Evolutionary conservation across 495 filamentous ascomycete genomes (phyloP).

Genomic region (Penicillium silybi): DNA sequence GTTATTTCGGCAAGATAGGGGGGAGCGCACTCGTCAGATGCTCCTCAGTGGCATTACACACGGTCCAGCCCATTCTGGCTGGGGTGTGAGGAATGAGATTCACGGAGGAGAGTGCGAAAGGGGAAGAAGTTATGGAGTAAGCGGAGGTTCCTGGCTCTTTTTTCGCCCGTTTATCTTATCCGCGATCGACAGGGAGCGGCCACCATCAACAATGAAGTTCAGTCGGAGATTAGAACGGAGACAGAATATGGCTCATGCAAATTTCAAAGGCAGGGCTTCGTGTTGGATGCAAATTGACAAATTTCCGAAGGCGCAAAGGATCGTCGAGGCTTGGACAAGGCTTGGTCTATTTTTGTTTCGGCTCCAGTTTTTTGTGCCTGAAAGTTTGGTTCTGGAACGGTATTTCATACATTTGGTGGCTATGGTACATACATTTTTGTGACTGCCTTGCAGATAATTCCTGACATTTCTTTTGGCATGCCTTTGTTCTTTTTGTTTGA

Average conservation of each 20-base stretch:
- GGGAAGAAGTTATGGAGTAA: constrained; percentile 1
- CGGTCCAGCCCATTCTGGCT: constrained; percentile 46
- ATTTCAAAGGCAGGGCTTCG: neutral
- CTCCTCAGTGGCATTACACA: constrained; percentile 48
- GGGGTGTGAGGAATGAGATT: constrained; percentile 1
- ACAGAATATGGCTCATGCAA: neutral
- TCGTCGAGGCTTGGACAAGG: constrained; percentile 8
- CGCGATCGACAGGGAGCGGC: constrained; percentile 21
- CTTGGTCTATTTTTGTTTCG: constrained; percentile 13
- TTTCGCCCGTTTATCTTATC: constrained; percentile 20
- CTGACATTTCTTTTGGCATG: neutral
- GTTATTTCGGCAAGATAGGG: neutral
- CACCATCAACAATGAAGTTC: constrained; percentile 5
- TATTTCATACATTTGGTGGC: neutral
- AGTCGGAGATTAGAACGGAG: neutral
- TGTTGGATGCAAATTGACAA: neutral
- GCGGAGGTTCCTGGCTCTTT: constrained; percentile 1
- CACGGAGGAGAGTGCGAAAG: constrained; percentile 3
- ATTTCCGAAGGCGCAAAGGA: constrained; percentile 1
- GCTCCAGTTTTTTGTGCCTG: neutral
- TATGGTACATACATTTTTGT: constrained; percentile 5
- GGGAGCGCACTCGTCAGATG: constrained; percentile 37
- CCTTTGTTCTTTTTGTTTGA: neutral
- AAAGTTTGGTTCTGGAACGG: neutral
- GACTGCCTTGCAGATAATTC: neutral